Evolutionary conservation across 2,329 filamentous ascomycete genomes (phyloP), one percentile per base, ranked within the genome.

Genomic region (Orbilia ellipsospora): DNA sequence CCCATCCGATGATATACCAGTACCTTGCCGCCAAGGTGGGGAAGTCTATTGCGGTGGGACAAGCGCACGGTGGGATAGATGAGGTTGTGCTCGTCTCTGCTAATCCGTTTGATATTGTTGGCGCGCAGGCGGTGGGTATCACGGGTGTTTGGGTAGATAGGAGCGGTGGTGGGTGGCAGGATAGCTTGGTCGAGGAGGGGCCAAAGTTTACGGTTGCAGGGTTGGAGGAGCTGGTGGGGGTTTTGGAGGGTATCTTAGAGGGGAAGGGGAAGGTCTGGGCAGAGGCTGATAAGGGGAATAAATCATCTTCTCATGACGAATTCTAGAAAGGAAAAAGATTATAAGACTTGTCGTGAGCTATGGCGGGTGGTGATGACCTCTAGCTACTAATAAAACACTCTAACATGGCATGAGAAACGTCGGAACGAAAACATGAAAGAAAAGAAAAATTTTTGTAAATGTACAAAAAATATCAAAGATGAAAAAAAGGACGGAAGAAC

Each of bases 51-150:
- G 76, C 76, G 7, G 59, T 67, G 60, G 78, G 78, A 42, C 78
- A 79, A 6, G 79, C 79, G 13, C 79, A 80, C 45, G 82, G 81
- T 0, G 79, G 84, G 16, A 83, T 85, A 77, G 82, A 80, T 0
- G 83, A 86, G 26, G 84, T 92, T 13, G 92, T 90, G 89, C 81
- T 93, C 6, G 85, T 94, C 4, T 90, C 87, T 78, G 87, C 88
- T 0, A 93, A 93, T 80, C 88, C 91, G 1, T 93, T 93, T 80
- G 91, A 93, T 80, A 83, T 90, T 15, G 85, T 89, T 0, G 91
- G 91, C 0, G 89, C 90, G 0, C 85, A 84, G 74, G 84, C 84
- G 0, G 84, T 85, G 4, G 90, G 90, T 0, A 83, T 92, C 82
- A 85, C 86, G 78, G 86, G 88, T 23, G 88, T 85, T 12, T 93